Evolutionary conservation across 106 monocot genomes (phyloP), one percentile per base, ranked within the genome.

Genomic region (Vanilla planifolia): DNA sequence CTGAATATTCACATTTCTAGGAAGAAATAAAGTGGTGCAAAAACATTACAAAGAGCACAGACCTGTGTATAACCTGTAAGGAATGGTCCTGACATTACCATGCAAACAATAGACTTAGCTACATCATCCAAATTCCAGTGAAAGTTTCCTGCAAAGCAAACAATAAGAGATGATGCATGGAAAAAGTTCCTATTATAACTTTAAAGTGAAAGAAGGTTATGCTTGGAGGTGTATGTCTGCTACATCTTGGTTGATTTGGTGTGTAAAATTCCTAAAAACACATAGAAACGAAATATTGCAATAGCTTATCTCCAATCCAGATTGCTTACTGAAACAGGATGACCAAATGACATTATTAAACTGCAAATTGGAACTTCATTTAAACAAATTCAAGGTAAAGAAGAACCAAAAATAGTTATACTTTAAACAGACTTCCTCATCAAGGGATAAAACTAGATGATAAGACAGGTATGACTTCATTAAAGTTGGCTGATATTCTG

Each of bases 21-120:
- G 14, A 40, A 40, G 14, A 14, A 14, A 40, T 9, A 40, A 40
- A 40, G 14, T 9, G 40, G 40, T 14, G 2, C 40, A 40, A 17
- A 57, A 57, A 56, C 43, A 41, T 52, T 48, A 25, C 15, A 36
- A 10, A 33, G 47, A 37, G 33, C 21, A 3, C 58, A 26, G 45
- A 92, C 92, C 78, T 92, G 92, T 47, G 92, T 84, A 50, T 87
- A 92, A 32, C 92, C 87, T 36, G 87, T 87, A 55, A 92, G 87
- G 65, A 56, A 92, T 40, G 92, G 92, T 5, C 92, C 92, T 50
- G 92, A 84, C 92, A 92, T 85, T 4, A 89, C 46, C 93, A 94
- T 89, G 75, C 93, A 94, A 66, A 80, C 61, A 78, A 94, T 61
- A 45, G 93, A 66, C 70, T 94, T 94, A 28, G 85, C 75, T 44